These are phyloP conservation scores for Sclerotinia sclerotiorum DNA, from an alignment of 2,329 filamentous ascomycete genomes.

Conservation along the genomic window DNA sequence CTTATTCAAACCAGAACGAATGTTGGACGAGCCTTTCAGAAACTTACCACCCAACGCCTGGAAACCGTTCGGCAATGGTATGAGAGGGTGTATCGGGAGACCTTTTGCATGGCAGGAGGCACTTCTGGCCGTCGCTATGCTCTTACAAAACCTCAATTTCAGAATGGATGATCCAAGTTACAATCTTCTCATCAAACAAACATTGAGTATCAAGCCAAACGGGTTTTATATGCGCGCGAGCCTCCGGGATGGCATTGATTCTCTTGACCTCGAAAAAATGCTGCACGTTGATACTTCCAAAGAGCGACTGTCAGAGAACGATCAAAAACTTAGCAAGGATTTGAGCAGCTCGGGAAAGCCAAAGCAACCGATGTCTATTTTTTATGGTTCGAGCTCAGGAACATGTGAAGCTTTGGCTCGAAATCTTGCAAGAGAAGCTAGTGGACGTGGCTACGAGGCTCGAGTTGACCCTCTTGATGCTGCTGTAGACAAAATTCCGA, in stretches of 20 bases:
- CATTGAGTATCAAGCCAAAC: conserved; percentile 63
- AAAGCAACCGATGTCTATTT: conserved; percentile 53
- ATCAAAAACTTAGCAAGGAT: background rate
- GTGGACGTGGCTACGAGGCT: conserved; percentile 56
- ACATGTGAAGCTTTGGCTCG: conserved; percentile 72
- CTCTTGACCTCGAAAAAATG: conserved; percentile 45
- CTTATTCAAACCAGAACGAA: conserved; percentile 69
- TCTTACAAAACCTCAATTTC: conserved; percentile 73
- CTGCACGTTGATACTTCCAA: conserved; percentile 34
- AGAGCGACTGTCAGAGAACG: background rate
- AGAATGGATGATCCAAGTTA: conserved; percentile 61
- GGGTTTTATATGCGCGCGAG: conserved; percentile 62
- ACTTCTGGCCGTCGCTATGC: conserved; percentile 58
- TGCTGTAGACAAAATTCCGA: conserved; percentile 60
- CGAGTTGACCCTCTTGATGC: conserved; percentile 59
- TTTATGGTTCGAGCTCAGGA: conserved; percentile 73
- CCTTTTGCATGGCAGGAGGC: conserved; percentile 76
- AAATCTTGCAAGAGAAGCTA: conserved; percentile 59
- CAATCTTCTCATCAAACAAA: conserved; percentile 53
- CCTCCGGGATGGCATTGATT: conserved; percentile 47
- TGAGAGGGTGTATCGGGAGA: conserved; percentile 69
- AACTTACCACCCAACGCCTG: conserved; percentile 62
- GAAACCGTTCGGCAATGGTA: conserved; percentile 77
- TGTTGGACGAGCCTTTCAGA: conserved; percentile 68
- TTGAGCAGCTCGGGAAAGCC: conserved; percentile 4